Conservation (phyloP, 1,284 basidiomycete genomes). For the Calocybe gambosa region DNA sequence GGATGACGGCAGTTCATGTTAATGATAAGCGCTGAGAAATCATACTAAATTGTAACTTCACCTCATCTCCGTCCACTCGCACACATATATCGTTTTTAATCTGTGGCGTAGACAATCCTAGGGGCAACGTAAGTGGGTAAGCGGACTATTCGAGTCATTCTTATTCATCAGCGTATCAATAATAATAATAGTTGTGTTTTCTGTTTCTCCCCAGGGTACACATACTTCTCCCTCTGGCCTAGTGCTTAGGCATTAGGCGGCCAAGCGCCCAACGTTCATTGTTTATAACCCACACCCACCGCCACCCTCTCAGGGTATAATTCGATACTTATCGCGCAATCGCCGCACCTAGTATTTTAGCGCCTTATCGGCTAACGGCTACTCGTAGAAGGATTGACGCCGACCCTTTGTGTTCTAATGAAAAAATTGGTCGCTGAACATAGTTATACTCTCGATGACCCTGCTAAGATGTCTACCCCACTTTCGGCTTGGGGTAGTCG, state of each 20-base stretch:
- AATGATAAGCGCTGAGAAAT: neutral
- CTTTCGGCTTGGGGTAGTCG: too few species aligned
- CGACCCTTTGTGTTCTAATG: too few species aligned
- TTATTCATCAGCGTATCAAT: neutral
- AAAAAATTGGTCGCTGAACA: too few species aligned
- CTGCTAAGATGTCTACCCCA: neutral
- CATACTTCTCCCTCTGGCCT: neutral
- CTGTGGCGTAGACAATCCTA: neutral
- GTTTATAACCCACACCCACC: too few species aligned
- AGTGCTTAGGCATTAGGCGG: too few species aligned
- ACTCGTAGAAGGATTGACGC: neutral
- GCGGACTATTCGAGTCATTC: neutral
- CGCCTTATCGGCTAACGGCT: neutral
- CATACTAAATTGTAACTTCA: too few species aligned
- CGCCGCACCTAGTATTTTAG: neutral
- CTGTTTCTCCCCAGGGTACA: neutral
- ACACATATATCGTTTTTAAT: neutral
- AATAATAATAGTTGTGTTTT: neutral
- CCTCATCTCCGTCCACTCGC: neutral
- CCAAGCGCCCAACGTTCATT: too few species aligned
- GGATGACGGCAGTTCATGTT: neutral
- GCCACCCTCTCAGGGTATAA: too few species aligned
- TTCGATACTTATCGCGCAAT: neutral
- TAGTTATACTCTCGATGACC: neutral
- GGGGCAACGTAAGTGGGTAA: neutral